Evolutionary conservation across 208 protist genomes (phyloP).

Genomic region (Acanthamoeba rhysodes): DNA sequence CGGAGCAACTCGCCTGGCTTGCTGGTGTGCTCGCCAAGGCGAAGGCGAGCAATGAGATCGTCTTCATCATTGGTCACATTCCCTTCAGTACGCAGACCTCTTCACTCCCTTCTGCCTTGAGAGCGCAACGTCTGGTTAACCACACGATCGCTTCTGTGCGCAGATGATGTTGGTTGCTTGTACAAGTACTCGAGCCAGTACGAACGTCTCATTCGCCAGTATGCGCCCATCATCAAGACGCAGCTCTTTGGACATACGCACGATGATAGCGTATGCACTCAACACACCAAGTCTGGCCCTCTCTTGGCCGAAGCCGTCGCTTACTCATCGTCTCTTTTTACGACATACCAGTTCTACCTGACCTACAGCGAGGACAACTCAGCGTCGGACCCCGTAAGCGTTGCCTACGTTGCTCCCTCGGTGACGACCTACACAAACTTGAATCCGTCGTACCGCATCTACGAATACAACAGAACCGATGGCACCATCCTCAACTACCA

Average conservation of each 20-base stretch:
- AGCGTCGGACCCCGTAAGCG: neutral
- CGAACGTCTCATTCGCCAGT: slow-evolving; percentile 11
- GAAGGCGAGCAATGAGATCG: slow-evolving; percentile 10
- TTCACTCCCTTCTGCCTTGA: neutral
- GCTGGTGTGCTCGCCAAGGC: neutral
- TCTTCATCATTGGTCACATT: slow-evolving; percentile 64
- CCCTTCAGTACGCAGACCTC: neutral
- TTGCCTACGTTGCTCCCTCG: slow-evolving; percentile 46
- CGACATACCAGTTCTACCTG: neutral
- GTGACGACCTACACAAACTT: slow-evolving; percentile 56
- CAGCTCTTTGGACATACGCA: slow-evolving; percentile 50
- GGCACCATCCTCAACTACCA: slow-evolving; percentile 34
- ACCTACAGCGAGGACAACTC: neutral
- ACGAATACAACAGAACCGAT: slow-evolving; percentile 21
- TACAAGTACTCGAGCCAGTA: slow-evolving; percentile 27
- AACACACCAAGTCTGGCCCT: neutral
- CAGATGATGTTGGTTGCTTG: slow-evolving; percentile 14
- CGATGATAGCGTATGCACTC: neutral
- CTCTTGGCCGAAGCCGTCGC: neutral
- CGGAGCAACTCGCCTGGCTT: slow-evolving; percentile 41
- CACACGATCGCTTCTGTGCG: neutral
- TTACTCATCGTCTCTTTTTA: neutral
- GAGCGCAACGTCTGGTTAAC: neutral
- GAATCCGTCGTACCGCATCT: slow-evolving; percentile 60
- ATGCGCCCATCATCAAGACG: slow-evolving; percentile 23